These are phyloP conservation scores for Cyamopsis tetragonoloba DNA, from an alignment of 306 rosid species.

Conservation along the genomic window DNA sequence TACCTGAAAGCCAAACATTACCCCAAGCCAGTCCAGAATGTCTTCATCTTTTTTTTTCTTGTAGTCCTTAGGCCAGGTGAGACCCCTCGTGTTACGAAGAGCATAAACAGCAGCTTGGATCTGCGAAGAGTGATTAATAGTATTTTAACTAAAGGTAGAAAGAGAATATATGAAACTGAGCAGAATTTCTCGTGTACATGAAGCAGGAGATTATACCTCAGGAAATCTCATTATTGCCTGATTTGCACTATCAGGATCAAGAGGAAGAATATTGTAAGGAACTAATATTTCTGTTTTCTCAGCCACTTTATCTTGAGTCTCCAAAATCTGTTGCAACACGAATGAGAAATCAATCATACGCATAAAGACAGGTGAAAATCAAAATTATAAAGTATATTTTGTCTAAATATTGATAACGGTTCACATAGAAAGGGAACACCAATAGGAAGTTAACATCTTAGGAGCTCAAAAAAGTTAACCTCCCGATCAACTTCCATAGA, in stretches of 20 bases:
- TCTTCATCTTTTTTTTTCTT: conserved; percentile 86
- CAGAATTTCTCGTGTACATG: not conserved
- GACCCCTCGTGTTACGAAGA: conserved; percentile 94
- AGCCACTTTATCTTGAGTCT: conserved; percentile 91
- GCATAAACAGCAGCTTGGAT: conserved; percentile 91
- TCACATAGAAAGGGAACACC: conserved; percentile 11
- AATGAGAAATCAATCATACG: conserved; percentile 16
- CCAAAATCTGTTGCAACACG: conserved; percentile 62
- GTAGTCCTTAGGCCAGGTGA: conserved; percentile 86
- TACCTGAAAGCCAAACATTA: conserved; percentile 99
- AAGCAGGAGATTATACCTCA: conserved; percentile 52
- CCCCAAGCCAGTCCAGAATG: conserved; percentile 93
- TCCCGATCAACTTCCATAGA: conserved; percentile 96
- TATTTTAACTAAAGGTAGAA: not conserved
- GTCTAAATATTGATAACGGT: not conserved
- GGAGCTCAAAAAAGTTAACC: conserved; percentile 38
- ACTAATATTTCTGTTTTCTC: conserved; percentile 90
- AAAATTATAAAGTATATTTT: not conserved
- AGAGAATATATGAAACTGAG: not conserved
- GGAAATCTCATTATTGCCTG: conserved; percentile 95
- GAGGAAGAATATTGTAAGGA: conserved; percentile 97
- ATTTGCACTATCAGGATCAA: conserved; percentile 93
- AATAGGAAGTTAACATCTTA: not conserved
- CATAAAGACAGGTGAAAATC: not conserved
- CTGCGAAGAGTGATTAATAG: conserved; percentile 37